Conservation (phyloP, 2,329 filamentous ascomycete genomes). For the Oidium heveae region DNA sequence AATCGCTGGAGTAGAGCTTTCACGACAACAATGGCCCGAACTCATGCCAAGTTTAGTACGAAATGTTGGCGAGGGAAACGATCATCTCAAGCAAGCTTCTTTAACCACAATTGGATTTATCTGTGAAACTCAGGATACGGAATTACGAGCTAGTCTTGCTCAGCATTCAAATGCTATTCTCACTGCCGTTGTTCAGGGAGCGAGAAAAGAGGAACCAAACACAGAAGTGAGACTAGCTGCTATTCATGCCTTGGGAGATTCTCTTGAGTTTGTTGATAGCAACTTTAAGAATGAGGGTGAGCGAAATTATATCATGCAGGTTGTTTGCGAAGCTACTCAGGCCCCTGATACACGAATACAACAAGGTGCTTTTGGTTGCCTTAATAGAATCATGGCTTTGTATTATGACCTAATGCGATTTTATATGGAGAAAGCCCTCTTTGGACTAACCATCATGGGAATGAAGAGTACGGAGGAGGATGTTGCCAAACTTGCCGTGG, state of each 20-base stretch:
- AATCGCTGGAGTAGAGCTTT: slow-evolving; percentile 84
- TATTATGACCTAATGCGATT: slow-evolving; percentile 99
- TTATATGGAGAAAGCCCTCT: slow-evolving; percentile 99
- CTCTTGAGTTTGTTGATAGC: slow-evolving; percentile 86
- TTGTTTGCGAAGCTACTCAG: slow-evolving; percentile 96
- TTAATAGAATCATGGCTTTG: slow-evolving; percentile 95
- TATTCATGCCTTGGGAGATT: slow-evolving; percentile 83
- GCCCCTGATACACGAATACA: slow-evolving; percentile 77
- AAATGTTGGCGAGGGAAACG: slow-evolving; percentile 67
- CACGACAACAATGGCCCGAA: slow-evolving; percentile 78
- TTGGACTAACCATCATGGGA: slow-evolving; percentile 86
- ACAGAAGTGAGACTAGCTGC: slow-evolving; percentile 74
- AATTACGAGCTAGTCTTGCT: slow-evolving; percentile 56
- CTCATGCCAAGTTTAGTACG: slow-evolving; percentile 73
- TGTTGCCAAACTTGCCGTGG: slow-evolving; percentile 88
- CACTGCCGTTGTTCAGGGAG: slow-evolving; percentile 91
- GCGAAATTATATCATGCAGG: slow-evolving; percentile 99
- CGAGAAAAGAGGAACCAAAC: slow-evolving; percentile 87
- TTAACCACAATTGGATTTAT: slow-evolving; percentile 95
- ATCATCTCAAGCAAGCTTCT: slow-evolving; percentile 82
- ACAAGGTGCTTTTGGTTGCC: slow-evolving; percentile 83
- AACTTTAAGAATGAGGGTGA: slow-evolving; percentile 99
- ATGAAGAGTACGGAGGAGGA: slow-evolving; percentile 98
- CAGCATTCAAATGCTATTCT: slow-evolving; percentile 92
- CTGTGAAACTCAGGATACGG: slow-evolving; percentile 79